Percentiles rank a stretch among this genome's conserved stretches.
Conservation (phyloP, 1,139 yeast genomes). For the Hyphopichia wangnamkhiaoensis region DNA sequence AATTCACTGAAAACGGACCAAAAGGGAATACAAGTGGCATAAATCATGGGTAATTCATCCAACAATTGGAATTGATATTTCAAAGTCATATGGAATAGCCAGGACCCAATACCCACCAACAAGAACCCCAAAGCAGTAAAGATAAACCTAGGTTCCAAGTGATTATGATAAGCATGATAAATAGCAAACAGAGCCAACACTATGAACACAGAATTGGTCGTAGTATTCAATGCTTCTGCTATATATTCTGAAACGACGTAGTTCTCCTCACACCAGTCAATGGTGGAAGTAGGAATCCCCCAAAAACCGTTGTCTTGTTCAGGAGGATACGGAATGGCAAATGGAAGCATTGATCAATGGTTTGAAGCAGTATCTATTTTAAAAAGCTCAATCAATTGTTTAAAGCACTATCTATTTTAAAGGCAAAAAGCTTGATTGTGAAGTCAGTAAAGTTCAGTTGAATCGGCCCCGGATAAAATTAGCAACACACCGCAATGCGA, state of each 20-base stretch:
- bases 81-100: constrained; percentile 96
- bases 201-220: constrained; percentile 73
- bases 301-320: constrained; percentile 46
- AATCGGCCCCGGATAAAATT: no score
- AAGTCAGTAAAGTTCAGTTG: no score
- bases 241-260: constrained; percentile 81
- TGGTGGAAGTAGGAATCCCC: constrained; percentile 66
- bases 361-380: no score
- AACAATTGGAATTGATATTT: constrained; percentile 83
- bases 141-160: constrained; percentile 68
- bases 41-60: constrained; percentile 97
- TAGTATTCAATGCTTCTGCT: constrained; percentile 86
- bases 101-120: constrained; percentile 87
- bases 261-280: constrained; percentile 97
- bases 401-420: no score
- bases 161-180: constrained; percentile 57
- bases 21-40: constrained; percentile 93
- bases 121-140: constrained; percentile 77
- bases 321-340: constrained; percentile 47
- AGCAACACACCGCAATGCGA: no score
- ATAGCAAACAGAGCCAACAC: constrained; percentile 68
- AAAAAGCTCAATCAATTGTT: no score
- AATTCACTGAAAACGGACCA: constrained; percentile 84
- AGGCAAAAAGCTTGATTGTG: neutral
- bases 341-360: constrained; percentile 49